Evolutionary conservation across 1,284 basidiomycete species (phyloP).

Genomic region (Fomitiporia mediterranea): DNA sequence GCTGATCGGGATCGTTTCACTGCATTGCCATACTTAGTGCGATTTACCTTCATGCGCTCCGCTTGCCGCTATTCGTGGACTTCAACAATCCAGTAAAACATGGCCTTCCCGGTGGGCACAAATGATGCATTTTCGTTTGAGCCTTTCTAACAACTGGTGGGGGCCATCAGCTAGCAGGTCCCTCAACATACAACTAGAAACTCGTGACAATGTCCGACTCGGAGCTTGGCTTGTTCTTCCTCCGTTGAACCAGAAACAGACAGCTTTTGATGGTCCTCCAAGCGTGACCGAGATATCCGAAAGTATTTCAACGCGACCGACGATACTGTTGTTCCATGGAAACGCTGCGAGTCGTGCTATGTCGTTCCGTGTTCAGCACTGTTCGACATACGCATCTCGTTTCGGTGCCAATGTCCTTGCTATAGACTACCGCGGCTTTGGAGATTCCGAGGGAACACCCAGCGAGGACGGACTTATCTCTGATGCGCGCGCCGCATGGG

Average conservation of each 20-base stretch:
- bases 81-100: constrained; percentile 70
- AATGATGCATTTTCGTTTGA: not conserved
- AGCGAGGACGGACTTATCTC: constrained; percentile 67
- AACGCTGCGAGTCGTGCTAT: constrained; percentile 79
- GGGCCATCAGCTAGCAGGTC: constrained; percentile 43
- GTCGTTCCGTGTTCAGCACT: constrained; percentile 56
- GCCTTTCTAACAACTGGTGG: not conserved
- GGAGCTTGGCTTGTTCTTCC: constrained; percentile 91
- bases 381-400: constrained; percentile 56
- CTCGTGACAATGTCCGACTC: constrained; percentile 72
- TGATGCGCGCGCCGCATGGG: constrained; percentile 80
- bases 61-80: constrained; percentile 58
- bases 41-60: constrained; percentile 66
- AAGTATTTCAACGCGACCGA: constrained; percentile 63
- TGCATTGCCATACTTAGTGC: constrained; percentile 36
- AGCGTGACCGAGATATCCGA: constrained; percentile 32
- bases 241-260: constrained; percentile 62
- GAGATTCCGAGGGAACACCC: constrained; percentile 77
- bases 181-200: constrained; percentile 64
- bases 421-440: constrained; percentile 92
- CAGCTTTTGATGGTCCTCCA: constrained; percentile 26
- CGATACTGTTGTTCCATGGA: constrained; percentile 86
- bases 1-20: too few species aligned
- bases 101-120: constrained; percentile 68
- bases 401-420: constrained; percentile 75